A percentile compares a stretch with the other conserved stretches of the same genome.
These are phyloP conservation scores for Leptoxyphium fumago DNA, from an alignment of 2,329 filamentous ascomycete genomes.

Conservation along the genomic window DNA sequence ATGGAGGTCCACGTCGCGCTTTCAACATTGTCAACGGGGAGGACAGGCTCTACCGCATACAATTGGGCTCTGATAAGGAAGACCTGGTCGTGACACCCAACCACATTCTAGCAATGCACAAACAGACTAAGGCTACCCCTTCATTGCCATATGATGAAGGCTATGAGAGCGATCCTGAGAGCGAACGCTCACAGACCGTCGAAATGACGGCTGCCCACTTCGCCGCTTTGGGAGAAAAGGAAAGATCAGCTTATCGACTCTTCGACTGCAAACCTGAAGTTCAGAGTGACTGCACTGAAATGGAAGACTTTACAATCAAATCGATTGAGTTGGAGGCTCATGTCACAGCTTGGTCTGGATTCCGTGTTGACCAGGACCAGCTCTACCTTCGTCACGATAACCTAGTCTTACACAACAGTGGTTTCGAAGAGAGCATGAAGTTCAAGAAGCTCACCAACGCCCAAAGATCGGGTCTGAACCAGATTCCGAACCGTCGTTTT, in stretches of 20 bases:
- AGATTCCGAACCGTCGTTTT: constrained; percentile 97
- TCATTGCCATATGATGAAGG: too few species aligned
- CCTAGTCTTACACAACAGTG: constrained; percentile 30
- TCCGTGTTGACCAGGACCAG: constrained; percentile 37
- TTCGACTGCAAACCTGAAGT: neutral
- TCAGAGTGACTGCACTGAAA: neutral
- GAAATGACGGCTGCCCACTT: constrained; percentile 34
- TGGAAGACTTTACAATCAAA: constrained; percentile 25
- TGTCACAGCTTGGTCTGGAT: constrained; percentile 34
- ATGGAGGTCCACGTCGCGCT: constrained; percentile 32
- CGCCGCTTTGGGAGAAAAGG: constrained; percentile 24
- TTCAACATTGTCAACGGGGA: constrained; percentile 36
- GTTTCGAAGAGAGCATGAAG: constrained; percentile 54
- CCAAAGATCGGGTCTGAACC: constrained; percentile 89
- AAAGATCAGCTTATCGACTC: constrained; percentile 22
- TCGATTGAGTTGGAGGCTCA: constrained; percentile 30
- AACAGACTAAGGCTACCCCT: neutral
- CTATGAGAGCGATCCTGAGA: neutral
- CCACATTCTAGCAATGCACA: constrained; percentile 14
- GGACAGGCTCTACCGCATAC: constrained; percentile 36
- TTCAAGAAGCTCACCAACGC: constrained; percentile 99
- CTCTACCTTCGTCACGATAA: constrained; percentile 37
- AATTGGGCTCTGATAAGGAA: constrained; percentile 26
- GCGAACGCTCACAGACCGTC: constrained; percentile 25
- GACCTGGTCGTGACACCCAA: constrained; percentile 37